A percentile compares a stretch with the other conserved stretches of the same genome.
These are phyloP conservation scores for Tetracladium maxilliforme DNA, from an alignment of 2,329 filamentous ascomycete species.

Conservation along the genomic window DNA sequence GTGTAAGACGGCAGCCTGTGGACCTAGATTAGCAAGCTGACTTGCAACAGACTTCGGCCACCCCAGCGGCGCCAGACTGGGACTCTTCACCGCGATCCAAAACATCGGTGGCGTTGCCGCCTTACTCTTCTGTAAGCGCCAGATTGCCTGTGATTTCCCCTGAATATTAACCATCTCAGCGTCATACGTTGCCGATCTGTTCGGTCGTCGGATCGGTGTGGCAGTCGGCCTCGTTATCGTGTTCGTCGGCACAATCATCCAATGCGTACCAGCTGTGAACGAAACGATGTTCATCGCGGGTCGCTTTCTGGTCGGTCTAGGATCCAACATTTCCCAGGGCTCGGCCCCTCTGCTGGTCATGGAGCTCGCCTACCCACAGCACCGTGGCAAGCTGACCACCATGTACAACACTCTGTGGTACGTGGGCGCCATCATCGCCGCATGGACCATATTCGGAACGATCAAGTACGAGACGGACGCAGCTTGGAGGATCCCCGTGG, in stretches of 20 bases:
- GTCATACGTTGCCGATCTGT: constrained; percentile 29
- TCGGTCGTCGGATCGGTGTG: constrained; percentile 29
- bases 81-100: constrained; percentile 30
- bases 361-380: constrained; percentile 31
- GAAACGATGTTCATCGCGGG: constrained; percentile 27
- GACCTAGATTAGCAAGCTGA: background rate
- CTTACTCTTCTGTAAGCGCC: constrained; percentile 26
- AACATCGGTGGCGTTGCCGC: constrained; percentile 30
- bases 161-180: too few relatives aligned
- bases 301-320: constrained; percentile 20
- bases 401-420: constrained; percentile 29
- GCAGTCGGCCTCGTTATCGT: constrained; percentile 28
- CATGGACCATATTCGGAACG: constrained; percentile 8
- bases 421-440: constrained; percentile 9
- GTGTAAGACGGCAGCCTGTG: constrained; percentile 12
- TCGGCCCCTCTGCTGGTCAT: constrained; percentile 19
- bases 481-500: constrained; percentile 6
- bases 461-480: constrained; percentile 2
- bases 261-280: constrained; percentile 19
- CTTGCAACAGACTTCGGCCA: constrained; percentile 9
- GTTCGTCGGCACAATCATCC: constrained; percentile 26
- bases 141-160: too few relatives aligned
- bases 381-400: constrained; percentile 29
- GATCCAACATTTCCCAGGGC: constrained; percentile 13
- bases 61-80: constrained; percentile 17